Base-by-base conservation (phyloP, 352 stramenopile genomes). In the Pythium sukuiense region DNA sequence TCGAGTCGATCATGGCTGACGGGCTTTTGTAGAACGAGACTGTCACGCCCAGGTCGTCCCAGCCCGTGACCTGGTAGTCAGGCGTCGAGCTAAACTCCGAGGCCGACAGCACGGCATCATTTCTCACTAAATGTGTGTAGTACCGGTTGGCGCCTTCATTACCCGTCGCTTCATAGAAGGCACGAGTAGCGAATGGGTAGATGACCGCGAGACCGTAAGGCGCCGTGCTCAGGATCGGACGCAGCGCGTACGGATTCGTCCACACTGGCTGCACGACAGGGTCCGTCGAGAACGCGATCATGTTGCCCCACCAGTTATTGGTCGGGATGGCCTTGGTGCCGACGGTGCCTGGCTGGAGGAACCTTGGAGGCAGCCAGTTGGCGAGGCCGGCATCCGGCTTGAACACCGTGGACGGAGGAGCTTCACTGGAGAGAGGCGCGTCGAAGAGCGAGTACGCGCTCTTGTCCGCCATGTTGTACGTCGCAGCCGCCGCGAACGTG, bases 301-400 rank as follows among this genome's bases (percentile, higher is more conserved):
- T 71, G 64, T 89, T 91, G 50, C 79, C 80, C 83, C 83, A 91
- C 83, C 83, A 91, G 56, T 87, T 76, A 62, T 91, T 91, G 27
- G 83, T 91, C 20, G 81, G 81, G 50, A 89, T 87, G 18, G 79
- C 50, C 11, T 71, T 75, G 6, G 63, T 73, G 27, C 77, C 79
- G 29, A 85, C 71, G 16, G 80, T 27, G 0, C 74, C 76, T 6
- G 79, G 20, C 0, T 75, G 74, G 20, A 88, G 20, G 70, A 78
- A 88, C n/a, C 79, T 77, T 50, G 80, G 80, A 5, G 81, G 78
- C 35, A 84, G 52, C 53, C 85, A 69, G 20, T 63, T 71, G 14
- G 39, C 6, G 35, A 77, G 70, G 9, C 63, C 62, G 32, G 78
- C 45, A 3, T 56, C 79, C 46, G 67, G 64, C n/a, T 60, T 52